Percentiles rank a stretch among this genome's conserved stretches.
phyloP scores from a whole-genome alignment of 495 filamentous ascomycete species.

The Lepraria neglecta region DNA sequence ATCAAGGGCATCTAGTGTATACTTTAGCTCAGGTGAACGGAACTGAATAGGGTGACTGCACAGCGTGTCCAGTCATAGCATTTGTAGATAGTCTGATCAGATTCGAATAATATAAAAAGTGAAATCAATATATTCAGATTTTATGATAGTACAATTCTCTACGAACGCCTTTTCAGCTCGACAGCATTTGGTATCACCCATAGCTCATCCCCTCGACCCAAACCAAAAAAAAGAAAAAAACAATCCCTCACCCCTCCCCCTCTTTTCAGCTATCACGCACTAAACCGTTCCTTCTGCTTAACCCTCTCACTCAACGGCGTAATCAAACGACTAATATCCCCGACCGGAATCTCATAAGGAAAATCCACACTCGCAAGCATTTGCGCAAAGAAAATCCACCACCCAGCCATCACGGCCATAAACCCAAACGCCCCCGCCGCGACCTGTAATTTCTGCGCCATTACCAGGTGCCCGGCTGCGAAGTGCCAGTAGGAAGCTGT shows the following conservation, averaged over 20 bases:
- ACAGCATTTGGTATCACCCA: conserved; percentile 2
- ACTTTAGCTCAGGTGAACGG: too few species aligned
- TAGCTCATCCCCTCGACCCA: background rate
- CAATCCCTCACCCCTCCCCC: background rate
- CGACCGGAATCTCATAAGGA: conserved; percentile 49
- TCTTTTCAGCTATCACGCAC: background rate
- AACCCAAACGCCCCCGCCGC: conserved; percentile 29
- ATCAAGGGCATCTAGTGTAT: too few species aligned
- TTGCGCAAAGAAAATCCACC: conserved; percentile 49
- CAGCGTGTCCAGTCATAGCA: too few species aligned
- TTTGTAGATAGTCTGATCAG: too few species aligned
- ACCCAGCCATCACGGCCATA: conserved; percentile 25
- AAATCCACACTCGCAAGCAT: conserved; percentile 53
- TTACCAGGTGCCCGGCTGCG: conserved; percentile 22
- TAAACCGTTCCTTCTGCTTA: conserved; percentile 21
- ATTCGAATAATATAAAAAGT: too few species aligned
- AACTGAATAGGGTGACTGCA: too few species aligned
- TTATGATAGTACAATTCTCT: too few species aligned
- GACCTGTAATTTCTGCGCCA: conserved; percentile 28
- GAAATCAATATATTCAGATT: too few species aligned
- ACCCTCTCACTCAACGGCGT: conserved; percentile 21
- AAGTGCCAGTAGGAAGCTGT: conserved; percentile 47
- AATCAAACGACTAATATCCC: conserved; percentile 40
- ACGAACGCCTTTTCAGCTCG: conserved; percentile 1
- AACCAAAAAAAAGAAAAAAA: background rate